These are phyloP conservation scores for Kandelia obovata DNA, from an alignment of 345 rosid species.

Conservation along the genomic window DNA sequence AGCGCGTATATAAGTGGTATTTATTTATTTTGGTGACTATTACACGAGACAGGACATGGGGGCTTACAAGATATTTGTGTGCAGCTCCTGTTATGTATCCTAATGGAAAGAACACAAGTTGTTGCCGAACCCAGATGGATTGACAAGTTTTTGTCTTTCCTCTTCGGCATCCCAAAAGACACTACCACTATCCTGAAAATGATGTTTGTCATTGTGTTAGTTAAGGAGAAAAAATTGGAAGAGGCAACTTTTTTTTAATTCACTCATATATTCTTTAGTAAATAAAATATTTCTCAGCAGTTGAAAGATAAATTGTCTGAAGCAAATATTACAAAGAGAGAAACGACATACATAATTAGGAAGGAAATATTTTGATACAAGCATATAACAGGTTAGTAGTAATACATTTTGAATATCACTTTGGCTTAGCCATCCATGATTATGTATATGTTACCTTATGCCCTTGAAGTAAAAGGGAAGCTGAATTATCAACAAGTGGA, in stretches of 20 bases:
- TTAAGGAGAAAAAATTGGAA: not conserved
- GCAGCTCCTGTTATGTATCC: slow-evolving; percentile 30
- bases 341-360: no score
- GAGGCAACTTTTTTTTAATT: no score
- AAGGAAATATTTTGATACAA: no score
- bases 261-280: no score
- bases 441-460: not conserved
- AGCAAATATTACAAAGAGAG: no score
- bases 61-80: slow-evolving; percentile 38
- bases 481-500: slow-evolving; percentile 27
- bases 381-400: no score
- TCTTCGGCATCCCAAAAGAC: slow-evolving; percentile 52
- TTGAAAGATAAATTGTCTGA: no score
- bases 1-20: not conserved
- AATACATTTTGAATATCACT: no score
- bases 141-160: slow-evolving; percentile 43
- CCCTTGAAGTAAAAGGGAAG: slow-evolving; percentile 32
- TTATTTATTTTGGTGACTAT: slow-evolving; percentile 1
- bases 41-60: slow-evolving; percentile 29
- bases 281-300: no score
- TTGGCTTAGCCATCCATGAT: no score
- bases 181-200: slow-evolving; percentile 40
- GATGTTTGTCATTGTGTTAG: slow-evolving; percentile 24
- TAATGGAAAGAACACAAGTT: slow-evolving; percentile 55
- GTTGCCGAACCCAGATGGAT: slow-evolving; percentile 45